Base-by-base conservation (phyloP, 2,329 filamentous ascomycete species). In the Aspergillus puulaauensis region DNA sequence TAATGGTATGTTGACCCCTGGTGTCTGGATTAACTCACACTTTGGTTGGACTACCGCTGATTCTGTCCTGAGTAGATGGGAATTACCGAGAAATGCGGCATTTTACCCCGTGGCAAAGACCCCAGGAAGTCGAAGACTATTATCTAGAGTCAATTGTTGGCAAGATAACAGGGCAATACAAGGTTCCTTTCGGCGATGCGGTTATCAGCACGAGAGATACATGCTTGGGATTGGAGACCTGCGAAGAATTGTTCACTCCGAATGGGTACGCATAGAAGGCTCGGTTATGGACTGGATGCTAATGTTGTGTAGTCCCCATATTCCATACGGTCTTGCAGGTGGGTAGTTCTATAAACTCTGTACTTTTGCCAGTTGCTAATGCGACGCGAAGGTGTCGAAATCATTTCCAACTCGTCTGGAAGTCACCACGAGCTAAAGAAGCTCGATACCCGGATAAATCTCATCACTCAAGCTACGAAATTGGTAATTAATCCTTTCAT, bases 341-440 rank as follows among this genome's bases (percentile, higher is more conserved):
- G 61, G 41, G 54, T 17, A 19, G 75, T 12, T 17, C 83, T 83
- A 77, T 79, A 80, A n/a, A 37, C 14, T 75, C 90, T 23, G 40
- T 40, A 80, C 14, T 75, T 90, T 14, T 1, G 40, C 24, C 15
- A 11, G 15, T 56, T 37, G 39, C 55, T 63, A 19, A 66, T 33
- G 24, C 4, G 7, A 12, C 4, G 15, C 9, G 81, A 86, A 65
- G 90, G 90, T 4, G 84, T 86, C 6, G 90, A 91, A 67, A 86
- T 91, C 54, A 82, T 90, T 61, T 85, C 85, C 8, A 93, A 93
- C 71, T 85, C 82, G 3, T 86, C 82, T 53, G 89, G 86, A 6
- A 86, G 81, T 12, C 90, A 93, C 70, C 85, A 86, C 66, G 82
- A 86, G 64, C 74, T 91, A 8, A 78, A 86, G 17, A 91, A 91